Percentiles rank a stretch among this genome's conserved stretches.
Evolutionary conservation across 805 yeast genomes (phyloP).

Genomic region (Metschnikowia aberdeeniae): DNA sequence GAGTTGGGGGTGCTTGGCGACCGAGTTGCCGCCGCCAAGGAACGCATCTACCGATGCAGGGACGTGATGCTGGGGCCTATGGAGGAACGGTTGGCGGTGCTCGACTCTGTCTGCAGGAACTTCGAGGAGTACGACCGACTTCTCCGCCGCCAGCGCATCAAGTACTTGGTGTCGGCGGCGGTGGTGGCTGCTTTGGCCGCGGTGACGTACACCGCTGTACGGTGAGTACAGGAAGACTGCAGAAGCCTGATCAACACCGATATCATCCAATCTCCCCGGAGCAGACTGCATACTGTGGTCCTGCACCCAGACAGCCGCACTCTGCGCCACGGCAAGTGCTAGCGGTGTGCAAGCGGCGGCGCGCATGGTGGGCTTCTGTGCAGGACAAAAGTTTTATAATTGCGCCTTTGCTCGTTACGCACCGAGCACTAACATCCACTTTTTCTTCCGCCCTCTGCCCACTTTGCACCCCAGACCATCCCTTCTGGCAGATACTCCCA

Average conservation of each 20-base stretch:
- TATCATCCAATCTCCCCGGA: too few relatives aligned
- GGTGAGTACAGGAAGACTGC: too few relatives aligned
- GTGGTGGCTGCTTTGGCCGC: conserved; percentile 17
- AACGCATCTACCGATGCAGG: conserved; percentile 24
- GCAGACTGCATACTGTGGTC: too few relatives aligned
- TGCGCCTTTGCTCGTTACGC: conserved; percentile 5
- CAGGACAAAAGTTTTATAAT: not conserved
- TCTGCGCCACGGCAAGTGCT: not conserved
- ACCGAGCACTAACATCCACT: conserved; percentile 1
- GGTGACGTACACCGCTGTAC: conserved; percentile 3
- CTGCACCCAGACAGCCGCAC: too few relatives aligned
- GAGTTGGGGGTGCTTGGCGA: conserved; percentile 24
- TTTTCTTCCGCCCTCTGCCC: not conserved
- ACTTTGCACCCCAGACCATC: not conserved
- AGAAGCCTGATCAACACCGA: too few relatives aligned
- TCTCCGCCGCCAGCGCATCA: conserved; percentile 25
- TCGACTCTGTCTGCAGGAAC: conserved; percentile 29
- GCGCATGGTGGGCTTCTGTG: conserved; percentile 1
- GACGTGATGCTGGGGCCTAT: conserved; percentile 23
- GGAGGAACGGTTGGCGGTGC: conserved; percentile 25
- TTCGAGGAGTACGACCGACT: conserved; percentile 26
- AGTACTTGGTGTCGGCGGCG: conserved; percentile 23
- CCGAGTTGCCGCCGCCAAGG: conserved; percentile 24
- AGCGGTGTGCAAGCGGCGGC: conserved; percentile 1
- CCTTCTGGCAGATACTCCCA: not conserved